A percentile compares a stretch with the other conserved stretches of the same genome.
Evolutionary conservation across 1,139 yeast genomes (phyloP).

Genomic region (Eremothecium coryli): DNA sequence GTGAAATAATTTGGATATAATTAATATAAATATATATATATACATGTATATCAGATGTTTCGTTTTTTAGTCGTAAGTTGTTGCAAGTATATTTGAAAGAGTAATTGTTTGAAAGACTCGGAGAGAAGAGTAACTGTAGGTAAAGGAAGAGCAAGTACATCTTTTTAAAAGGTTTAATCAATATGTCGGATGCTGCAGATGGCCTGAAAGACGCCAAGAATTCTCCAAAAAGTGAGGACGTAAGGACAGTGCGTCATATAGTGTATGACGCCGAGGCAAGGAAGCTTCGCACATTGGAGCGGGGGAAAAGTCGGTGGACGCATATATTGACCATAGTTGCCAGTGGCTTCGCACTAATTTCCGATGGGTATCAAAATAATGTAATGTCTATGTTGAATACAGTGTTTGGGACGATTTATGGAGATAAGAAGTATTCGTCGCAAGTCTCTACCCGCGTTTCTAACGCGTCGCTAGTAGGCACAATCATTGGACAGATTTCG

Average conservation of each 20-base stretch:
- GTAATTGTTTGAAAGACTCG: no score
- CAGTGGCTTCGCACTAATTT: slow-evolving; percentile 47
- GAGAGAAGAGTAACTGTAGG: no score
- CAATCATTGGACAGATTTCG: slow-evolving; percentile 47
- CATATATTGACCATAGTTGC: slow-evolving; percentile 13
- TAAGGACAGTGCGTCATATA: no score
- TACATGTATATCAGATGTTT: no score
- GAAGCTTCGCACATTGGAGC: neutral
- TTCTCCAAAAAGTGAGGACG: slow-evolving; percentile 5
- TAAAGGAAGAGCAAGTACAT: no score
- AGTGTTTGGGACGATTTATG: slow-evolving; percentile 40
- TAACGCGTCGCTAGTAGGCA: slow-evolving; percentile 49
- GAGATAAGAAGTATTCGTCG: slow-evolving; percentile 34
- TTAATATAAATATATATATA: no score
- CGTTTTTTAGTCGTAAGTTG: no score
- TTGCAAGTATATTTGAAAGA: no score
- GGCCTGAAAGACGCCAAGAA: neutral
- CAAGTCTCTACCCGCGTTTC: slow-evolving; percentile 48
- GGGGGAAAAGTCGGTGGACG: slow-evolving; percentile 9
- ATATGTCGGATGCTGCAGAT: no score
- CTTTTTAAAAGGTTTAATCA: no score
- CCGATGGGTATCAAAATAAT: slow-evolving; percentile 58
- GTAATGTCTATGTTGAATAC: slow-evolving; percentile 52
- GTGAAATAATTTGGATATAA: no score
- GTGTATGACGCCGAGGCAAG: slow-evolving; percentile 5